A percentile compares a stretch with the other conserved stretches of the same genome.
These are phyloP conservation scores for Cutaneotrichosporon dermatis DNA, from an alignment of 1,284 basidiomycete genomes.

Conservation along the genomic window DNA sequence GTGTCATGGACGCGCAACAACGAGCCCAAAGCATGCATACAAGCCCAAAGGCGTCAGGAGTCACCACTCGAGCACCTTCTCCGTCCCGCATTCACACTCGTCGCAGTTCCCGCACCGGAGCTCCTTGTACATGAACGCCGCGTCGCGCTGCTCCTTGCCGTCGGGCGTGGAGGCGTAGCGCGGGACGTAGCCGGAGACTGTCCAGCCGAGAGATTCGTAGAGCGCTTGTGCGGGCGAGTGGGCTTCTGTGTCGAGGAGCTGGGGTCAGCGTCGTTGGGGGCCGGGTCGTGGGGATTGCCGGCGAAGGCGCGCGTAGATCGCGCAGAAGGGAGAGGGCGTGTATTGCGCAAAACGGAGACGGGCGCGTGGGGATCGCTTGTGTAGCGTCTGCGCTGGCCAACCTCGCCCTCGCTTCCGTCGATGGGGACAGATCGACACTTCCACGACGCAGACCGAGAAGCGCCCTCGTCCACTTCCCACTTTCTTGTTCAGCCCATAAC, in stretches of 20 bases:
- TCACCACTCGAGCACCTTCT: background rate
- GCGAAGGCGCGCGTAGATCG: background rate
- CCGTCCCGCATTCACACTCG: background rate
- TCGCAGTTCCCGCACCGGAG: background rate
- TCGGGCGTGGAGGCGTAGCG: background rate
- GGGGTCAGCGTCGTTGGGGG: background rate
- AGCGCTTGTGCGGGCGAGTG: background rate
- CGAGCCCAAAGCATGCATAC: background rate
- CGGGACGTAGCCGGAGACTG: background rate
- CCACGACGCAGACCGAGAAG: background rate
- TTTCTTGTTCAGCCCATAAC: background rate
- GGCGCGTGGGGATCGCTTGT: background rate
- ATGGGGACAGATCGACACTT: no score
- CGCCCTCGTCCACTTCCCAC: background rate
- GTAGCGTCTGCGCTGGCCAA: background rate
- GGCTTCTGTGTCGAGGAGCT: background rate
- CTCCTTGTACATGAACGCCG: conserved; percentile 1
- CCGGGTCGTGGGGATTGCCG: no score
- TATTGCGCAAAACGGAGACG: no score
- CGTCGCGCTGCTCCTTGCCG: background rate
- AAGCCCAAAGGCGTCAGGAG: background rate
- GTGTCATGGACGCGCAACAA: background rate
- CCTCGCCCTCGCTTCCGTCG: background rate
- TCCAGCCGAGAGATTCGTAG: background rate
- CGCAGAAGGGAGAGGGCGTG: background rate